phyloP scores from a whole-genome alignment of 805 yeast species.

The Ogataea henricii region DNA sequence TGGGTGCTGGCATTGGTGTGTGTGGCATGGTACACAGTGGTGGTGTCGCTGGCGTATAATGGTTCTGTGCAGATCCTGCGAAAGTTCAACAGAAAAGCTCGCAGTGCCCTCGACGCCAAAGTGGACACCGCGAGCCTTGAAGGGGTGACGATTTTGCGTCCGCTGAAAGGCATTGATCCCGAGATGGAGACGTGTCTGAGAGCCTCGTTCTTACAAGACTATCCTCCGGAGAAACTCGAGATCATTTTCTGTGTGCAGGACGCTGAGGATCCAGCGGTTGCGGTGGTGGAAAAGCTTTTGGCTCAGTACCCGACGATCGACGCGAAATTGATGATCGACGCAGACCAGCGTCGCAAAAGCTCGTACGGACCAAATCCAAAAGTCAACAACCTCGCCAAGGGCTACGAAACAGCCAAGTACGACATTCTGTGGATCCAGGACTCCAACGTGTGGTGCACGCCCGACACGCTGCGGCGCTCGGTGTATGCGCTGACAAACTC shows the following conservation, averaged over 20 bases:
- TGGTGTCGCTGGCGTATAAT: conserved; percentile 27
- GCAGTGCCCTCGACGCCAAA: conserved; percentile 16
- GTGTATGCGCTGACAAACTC: conserved; percentile 52
- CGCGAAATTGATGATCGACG: conserved; percentile 57
- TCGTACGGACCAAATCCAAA: conserved; percentile 86
- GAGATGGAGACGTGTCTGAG: conserved; percentile 69
- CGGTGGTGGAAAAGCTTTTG: conserved; percentile 53
- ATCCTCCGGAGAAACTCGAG: conserved; percentile 62
- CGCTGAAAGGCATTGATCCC: conserved; percentile 82
- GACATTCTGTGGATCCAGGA: conserved; percentile 86
- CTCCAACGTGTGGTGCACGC: conserved; percentile 78
- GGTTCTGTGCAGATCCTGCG: conserved; percentile 33
- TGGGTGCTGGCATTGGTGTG: conserved; percentile 17
- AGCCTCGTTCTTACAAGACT: conserved; percentile 66
- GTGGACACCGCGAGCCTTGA: conserved; percentile 43
- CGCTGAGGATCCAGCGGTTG: conserved; percentile 62
- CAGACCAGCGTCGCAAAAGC: conserved; percentile 36
- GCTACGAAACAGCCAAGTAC: conserved; percentile 63
- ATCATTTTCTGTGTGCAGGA: conserved; percentile 76
- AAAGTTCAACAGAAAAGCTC: conserved; percentile 25
- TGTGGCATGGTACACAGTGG: conserved; percentile 34
- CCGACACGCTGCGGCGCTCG: conserved; percentile 65
- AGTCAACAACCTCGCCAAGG: conserved; percentile 83
- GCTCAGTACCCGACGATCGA: conserved; percentile 56
- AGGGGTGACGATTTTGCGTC: conserved; percentile 78